phyloP scores from a whole-genome alignment of 495 filamentous ascomycete genomes.

The Geoglossum glabrum region DNA sequence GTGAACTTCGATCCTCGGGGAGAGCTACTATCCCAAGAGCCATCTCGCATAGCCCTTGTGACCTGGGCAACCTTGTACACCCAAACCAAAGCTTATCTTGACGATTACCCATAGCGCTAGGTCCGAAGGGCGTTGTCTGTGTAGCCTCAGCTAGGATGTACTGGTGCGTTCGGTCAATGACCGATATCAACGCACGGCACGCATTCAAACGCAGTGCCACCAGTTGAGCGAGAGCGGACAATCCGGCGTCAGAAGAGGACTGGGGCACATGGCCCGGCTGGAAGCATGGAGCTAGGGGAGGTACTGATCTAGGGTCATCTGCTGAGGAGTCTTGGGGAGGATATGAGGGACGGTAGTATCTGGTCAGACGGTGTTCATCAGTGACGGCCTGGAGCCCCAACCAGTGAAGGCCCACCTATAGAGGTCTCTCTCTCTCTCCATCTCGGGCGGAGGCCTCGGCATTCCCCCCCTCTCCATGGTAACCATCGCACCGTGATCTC shows the following conservation, averaged over 20 bases:
- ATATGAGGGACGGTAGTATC: not conserved
- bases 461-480: no score
- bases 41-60: conserved; percentile 8
- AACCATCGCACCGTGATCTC: no score
- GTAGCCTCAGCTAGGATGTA: conserved; percentile 12
- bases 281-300: not conserved
- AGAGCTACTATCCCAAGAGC: conserved; percentile 4
- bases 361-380: not conserved
- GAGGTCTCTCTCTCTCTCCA: not conserved
- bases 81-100: conserved; percentile 6
- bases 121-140: conserved; percentile 2
- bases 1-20: not conserved
- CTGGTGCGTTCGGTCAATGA: conserved; percentile 8
- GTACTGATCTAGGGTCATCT: not conserved
- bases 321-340: not conserved
- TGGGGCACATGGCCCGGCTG: not conserved
- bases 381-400: no score
- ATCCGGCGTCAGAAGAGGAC: conserved; percentile 31
- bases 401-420: not conserved
- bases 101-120: not conserved
- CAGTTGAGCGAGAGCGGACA: conserved; percentile 44
- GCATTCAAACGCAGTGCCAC: conserved; percentile 31
- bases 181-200: conserved; percentile 33
- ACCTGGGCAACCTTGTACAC: conserved; percentile 6
- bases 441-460: not conserved